Conservation (phyloP, 352 stramenopile genomes). For the Globisporangium rhizosaccharum region DNA sequence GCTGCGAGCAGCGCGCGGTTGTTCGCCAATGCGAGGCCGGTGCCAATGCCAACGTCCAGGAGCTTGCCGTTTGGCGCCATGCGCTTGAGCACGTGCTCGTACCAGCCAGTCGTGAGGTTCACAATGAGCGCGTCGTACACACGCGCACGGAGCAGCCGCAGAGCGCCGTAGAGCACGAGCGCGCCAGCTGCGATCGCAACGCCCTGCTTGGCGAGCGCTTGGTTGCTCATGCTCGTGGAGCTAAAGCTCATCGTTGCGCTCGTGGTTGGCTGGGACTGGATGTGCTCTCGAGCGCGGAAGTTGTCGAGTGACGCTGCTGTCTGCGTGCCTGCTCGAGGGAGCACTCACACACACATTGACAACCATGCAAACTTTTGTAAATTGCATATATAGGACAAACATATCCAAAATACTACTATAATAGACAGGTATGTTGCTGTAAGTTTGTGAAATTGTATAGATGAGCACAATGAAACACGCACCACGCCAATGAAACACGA, state of each 20-base stretch:
- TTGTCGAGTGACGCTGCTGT: too few species aligned
- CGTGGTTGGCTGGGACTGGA: too few species aligned
- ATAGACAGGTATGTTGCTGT: too few species aligned
- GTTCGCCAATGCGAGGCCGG: conserved; percentile 58
- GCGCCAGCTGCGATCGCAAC: conserved; percentile 16
- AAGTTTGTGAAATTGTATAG: too few species aligned
- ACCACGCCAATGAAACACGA: too few species aligned
- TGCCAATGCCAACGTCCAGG: conserved; percentile 90
- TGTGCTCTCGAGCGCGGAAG: too few species aligned
- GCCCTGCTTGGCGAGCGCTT: conserved; percentile 13
- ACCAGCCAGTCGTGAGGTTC: conserved; percentile 87
- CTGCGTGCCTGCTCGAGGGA: too few species aligned
- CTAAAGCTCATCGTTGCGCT: conserved; percentile 5
- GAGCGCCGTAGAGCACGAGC: conserved; percentile 36
- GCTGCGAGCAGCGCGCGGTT: conserved; percentile 53
- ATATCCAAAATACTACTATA: too few species aligned
- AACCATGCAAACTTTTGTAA: too few species aligned
- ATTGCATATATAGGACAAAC: too few species aligned
- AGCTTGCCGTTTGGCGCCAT: conserved; percentile 50
- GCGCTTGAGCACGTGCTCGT: conserved; percentile 68
- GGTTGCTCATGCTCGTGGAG: neutral
- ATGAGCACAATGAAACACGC: too few species aligned
- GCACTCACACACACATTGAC: too few species aligned
- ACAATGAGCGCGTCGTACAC: conserved; percentile 90
- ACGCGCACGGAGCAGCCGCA: conserved; percentile 57